A percentile compares a stretch with the other conserved stretches of the same genome.
Conservation (phyloP, 331 rosid genomes). For the Saraca asoca region DNA sequence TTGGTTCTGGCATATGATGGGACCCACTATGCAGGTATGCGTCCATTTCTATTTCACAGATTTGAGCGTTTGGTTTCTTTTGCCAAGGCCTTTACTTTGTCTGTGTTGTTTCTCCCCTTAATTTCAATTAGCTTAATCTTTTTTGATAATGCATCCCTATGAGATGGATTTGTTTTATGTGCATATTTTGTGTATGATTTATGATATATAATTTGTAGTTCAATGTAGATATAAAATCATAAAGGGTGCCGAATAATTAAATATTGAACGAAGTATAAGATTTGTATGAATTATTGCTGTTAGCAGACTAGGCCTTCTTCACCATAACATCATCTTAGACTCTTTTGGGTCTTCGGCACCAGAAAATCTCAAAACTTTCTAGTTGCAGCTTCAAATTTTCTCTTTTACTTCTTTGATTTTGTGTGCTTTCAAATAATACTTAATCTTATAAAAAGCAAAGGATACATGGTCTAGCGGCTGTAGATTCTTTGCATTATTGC, state of each 20-base stretch:
- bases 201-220: too few species aligned
- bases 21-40: slow-evolving; percentile 70
- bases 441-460: not conserved
- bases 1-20: slow-evolving; percentile 87
- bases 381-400: not conserved
- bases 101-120: not conserved
- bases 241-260: too few species aligned
- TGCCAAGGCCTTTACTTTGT: slow-evolving; percentile 13
- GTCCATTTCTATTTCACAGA: slow-evolving; percentile 1
- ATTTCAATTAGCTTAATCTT: not conserved
- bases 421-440: not conserved
- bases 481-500: slow-evolving; percentile 2
- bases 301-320: too few species aligned
- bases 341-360: too few species aligned
- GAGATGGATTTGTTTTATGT: too few species aligned
- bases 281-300: too few species aligned
- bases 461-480: not conserved
- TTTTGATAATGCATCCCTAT: too few species aligned
- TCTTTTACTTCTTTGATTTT: not conserved
- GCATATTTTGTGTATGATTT: too few species aligned
- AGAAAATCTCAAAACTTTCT: too few species aligned
- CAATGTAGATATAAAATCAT: too few species aligned
- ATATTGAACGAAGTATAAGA: too few species aligned
- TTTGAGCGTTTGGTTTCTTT: slow-evolving; percentile 16
- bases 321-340: too few species aligned